A percentile compares a stretch with the other conserved stretches of the same genome.
Conservation (phyloP, 2,329 filamentous ascomycete genomes). For the Colletotrichum cereale region DNA sequence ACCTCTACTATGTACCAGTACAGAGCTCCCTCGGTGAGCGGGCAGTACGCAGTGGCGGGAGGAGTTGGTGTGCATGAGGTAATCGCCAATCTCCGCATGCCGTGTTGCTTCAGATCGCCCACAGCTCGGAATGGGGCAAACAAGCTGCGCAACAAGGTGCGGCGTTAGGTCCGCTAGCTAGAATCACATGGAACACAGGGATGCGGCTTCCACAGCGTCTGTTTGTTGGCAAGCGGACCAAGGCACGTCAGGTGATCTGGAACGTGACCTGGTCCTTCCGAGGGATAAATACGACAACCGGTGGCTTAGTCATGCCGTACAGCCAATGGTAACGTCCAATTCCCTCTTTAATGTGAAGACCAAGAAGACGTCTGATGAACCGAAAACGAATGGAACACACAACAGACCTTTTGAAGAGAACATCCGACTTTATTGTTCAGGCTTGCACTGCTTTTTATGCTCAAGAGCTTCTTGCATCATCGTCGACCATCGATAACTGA, state of each 20-base stretch:
- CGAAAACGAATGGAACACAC: not conserved
- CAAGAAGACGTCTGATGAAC: not conserved
- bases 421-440: not conserved
- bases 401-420: too few species aligned
- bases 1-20: not conserved
- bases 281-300: not conserved
- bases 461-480: too few species aligned
- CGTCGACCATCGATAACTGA: too few species aligned
- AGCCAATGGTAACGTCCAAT: not conserved
- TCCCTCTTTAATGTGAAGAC: not conserved
- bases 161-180: not conserved
- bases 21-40: not conserved
- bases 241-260: not conserved
- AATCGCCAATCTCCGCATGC: not conserved
- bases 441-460: not conserved
- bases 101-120: not conserved
- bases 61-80: not conserved
- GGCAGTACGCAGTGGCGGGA: not conserved
- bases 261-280: not conserved
- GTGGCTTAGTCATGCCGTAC: not conserved
- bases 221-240: not conserved
- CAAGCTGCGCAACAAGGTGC: not conserved
- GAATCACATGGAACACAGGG: slow-evolving; percentile 39
- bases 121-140: slow-evolving; percentile 16
- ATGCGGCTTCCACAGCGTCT: not conserved